A percentile compares a stretch with the other conserved stretches of the same genome.
Evolutionary conservation across 140 eudicot species (phyloP).

Genomic region (Oenanthe javanica): DNA sequence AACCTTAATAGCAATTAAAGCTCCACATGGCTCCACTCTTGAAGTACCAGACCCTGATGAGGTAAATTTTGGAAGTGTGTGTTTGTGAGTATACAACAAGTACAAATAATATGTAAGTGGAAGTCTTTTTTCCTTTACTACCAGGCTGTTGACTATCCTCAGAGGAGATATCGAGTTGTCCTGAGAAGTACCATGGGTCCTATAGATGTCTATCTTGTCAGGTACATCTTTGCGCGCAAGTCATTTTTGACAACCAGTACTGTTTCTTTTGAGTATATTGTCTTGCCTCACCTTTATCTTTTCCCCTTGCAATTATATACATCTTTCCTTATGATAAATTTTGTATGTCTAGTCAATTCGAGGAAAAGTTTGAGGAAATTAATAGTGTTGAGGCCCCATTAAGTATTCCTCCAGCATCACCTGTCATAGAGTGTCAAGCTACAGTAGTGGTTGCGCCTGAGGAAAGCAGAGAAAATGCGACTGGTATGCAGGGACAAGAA

Average conservation of each 20-base stretch:
- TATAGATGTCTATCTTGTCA: conserved; percentile 94
- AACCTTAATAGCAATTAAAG: conserved; percentile 92
- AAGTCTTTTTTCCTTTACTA: conserved; percentile 4
- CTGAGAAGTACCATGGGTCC: conserved; percentile 98
- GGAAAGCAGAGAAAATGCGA: conserved; percentile 23
- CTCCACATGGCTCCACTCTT: conserved; percentile 96
- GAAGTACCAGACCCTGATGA: conserved; percentile 99
- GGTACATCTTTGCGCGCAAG: conserved; percentile 31
- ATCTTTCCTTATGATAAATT: not conserved
- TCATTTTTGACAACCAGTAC: not conserved
- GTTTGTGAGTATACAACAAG: not conserved
- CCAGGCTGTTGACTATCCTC: conserved; percentile 88
- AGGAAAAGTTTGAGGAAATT: conserved; percentile 86
- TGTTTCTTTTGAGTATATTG: not conserved
- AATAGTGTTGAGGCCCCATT: conserved; percentile 42
- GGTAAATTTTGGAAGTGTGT: conserved; percentile 31
- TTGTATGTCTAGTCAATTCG: conserved; percentile 62
- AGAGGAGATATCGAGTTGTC: conserved; percentile 88
- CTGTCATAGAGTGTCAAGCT: conserved; percentile 25
- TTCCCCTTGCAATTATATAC: not conserved
- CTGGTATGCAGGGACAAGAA: conserved; percentile 32
- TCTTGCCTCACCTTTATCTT: not conserved
- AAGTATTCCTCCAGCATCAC: conserved; percentile 34
- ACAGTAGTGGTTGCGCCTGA: conserved; percentile 15
- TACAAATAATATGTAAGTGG: conserved; percentile 11